Percentiles rank a stretch among this genome's conserved stretches.
These are phyloP conservation scores for Streptanthus diversifolius DNA, from an alignment of 345 rosid genomes.

Conservation along the genomic window DNA sequence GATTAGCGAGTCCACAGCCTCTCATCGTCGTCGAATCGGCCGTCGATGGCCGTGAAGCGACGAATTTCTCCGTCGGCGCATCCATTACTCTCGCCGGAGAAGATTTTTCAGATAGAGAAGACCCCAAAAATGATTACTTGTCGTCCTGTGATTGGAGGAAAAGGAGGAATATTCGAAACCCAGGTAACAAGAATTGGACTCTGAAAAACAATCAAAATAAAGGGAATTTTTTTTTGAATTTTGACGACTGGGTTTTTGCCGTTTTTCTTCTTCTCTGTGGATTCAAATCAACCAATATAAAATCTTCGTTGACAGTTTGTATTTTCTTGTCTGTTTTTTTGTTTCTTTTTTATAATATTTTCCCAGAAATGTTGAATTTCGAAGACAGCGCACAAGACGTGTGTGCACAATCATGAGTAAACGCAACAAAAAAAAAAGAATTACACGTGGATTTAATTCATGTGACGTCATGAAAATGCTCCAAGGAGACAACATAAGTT, in stretches of 20 bases:
- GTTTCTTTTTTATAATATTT: neutral
- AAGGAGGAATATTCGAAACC: slow-evolving; percentile 29
- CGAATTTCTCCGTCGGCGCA: slow-evolving; percentile 47
- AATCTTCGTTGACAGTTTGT: slow-evolving; percentile 28
- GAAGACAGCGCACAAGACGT: slow-evolving; percentile 29
- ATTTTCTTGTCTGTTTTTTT: slow-evolving; percentile 6
- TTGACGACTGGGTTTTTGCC: slow-evolving; percentile 10
- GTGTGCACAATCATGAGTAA: too few species aligned
- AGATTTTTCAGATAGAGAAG: too few species aligned
- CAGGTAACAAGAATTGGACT: neutral
- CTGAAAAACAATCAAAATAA: neutral
- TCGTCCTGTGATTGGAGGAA: slow-evolving; percentile 23
- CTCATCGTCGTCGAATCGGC: slow-evolving; percentile 41
- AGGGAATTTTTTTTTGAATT: neutral
- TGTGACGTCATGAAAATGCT: slow-evolving; percentile 1
- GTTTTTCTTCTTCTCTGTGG: neutral
- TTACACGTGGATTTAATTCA: slow-evolving; percentile 27
- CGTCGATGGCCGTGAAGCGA: slow-evolving; percentile 43
- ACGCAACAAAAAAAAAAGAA: too few species aligned
- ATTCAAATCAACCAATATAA: slow-evolving; percentile 16
- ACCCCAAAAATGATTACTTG: slow-evolving; percentile 7
- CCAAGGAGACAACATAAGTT: neutral
- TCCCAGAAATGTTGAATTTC: neutral
- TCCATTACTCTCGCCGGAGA: slow-evolving; percentile 33
- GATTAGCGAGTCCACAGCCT: slow-evolving; percentile 64